These are phyloP conservation scores for Pseudopyrenochaeta lycopersici DNA, from an alignment of 2,329 filamentous ascomycete species.

Conservation along the genomic window DNA sequence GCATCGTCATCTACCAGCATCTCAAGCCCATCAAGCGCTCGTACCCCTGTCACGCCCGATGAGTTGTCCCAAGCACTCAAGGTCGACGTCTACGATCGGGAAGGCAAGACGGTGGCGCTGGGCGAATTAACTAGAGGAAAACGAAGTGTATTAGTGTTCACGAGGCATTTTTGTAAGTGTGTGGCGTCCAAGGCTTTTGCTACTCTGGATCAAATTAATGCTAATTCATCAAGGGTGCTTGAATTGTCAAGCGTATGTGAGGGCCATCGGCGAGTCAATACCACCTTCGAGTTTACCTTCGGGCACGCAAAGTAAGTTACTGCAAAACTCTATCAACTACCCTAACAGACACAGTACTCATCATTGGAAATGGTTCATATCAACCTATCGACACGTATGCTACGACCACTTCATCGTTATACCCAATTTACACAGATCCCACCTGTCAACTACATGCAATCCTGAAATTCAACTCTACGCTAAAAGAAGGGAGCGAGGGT, in stretches of 20 bases:
- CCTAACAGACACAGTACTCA: slow-evolving; percentile 18
- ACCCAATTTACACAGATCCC: slow-evolving; percentile 36
- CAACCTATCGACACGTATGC: slow-evolving; percentile 34
- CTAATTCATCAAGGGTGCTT: slow-evolving; percentile 24
- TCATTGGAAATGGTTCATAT: slow-evolving; percentile 32
- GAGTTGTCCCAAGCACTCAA: slow-evolving; percentile 22
- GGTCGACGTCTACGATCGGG: slow-evolving; percentile 27
- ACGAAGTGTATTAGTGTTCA: slow-evolving; percentile 28
- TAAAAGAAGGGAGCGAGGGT: slow-evolving; percentile 19
- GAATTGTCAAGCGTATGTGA: slow-evolving; percentile 36
- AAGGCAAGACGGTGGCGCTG: slow-evolving; percentile 18
- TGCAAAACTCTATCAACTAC: too few species aligned
- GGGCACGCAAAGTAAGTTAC: slow-evolving; percentile 25
- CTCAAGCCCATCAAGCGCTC: too few species aligned
- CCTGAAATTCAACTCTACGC: slow-evolving; percentile 29
- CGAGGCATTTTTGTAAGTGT: slow-evolving; percentile 30
- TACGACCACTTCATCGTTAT: slow-evolving; percentile 18
- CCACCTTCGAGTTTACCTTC: slow-evolving; percentile 27
- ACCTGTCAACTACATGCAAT: slow-evolving; percentile 26
- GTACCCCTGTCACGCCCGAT: slow-evolving; percentile 2
- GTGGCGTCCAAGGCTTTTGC: too few species aligned
- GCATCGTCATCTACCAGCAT: too few species aligned
- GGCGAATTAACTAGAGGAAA: slow-evolving; percentile 25
- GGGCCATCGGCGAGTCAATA: slow-evolving; percentile 24
- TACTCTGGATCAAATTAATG: too few species aligned